Percentiles rank a stretch among this genome's conserved stretches.
Conservation (phyloP, 345 rosid genomes). For the Garcia nutans region DNA sequence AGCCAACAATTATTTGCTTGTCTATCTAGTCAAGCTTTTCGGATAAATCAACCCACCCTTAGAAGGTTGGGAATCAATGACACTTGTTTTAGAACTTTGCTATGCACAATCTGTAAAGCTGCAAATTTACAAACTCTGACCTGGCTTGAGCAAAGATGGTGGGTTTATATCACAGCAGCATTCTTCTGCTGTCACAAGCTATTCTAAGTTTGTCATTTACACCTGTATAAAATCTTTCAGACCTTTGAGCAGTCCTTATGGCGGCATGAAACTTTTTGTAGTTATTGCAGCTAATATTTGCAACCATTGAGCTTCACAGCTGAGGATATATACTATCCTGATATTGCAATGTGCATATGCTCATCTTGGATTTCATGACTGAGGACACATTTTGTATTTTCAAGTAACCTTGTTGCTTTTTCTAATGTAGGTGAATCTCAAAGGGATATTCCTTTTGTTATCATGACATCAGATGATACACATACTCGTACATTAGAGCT, state of each 20-base stretch:
- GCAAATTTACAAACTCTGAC: neutral
- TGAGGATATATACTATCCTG: neutral
- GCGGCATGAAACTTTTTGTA: neutral
- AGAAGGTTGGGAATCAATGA: too few relatives aligned
- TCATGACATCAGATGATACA: slow-evolving; percentile 98
- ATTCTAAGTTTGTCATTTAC: too few relatives aligned
- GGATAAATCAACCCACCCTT: neutral
- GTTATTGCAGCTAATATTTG: neutral
- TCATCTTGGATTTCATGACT: neutral
- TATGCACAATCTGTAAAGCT: too few relatives aligned
- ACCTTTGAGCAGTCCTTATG: neutral
- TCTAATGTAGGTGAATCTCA: slow-evolving; percentile 45
- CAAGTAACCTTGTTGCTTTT: neutral
- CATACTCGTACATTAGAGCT: slow-evolving; percentile 66
- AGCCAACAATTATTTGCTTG: neutral
- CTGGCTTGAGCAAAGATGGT: too few relatives aligned
- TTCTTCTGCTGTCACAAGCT: too few relatives aligned
- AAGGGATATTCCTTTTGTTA: slow-evolving; percentile 74
- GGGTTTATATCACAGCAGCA: too few relatives aligned
- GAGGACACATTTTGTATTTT: slow-evolving; percentile 8
- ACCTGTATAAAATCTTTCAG: too few relatives aligned
- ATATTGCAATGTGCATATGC: neutral
- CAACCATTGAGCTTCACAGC: neutral
- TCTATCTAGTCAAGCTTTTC: neutral
- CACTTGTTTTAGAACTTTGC: too few relatives aligned